Evolutionary conservation across 225 moss, liverwort and hornwort species (phyloP).

Genomic region (Pleurozium schreberi): DNA sequence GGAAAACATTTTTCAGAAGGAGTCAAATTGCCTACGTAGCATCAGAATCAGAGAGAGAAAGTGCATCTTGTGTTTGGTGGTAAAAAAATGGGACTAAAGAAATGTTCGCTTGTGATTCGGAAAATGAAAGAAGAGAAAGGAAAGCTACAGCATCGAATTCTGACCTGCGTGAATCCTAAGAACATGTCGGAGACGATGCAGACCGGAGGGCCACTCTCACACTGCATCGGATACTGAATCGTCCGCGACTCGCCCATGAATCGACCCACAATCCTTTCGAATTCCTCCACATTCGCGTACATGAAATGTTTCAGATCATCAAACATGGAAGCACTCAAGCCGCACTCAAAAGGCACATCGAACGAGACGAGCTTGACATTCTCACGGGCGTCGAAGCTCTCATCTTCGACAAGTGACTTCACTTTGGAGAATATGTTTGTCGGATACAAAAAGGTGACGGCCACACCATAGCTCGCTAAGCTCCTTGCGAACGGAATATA

Average conservation of each 20-base stretch:
- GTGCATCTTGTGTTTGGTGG: background rate
- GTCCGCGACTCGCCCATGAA: background rate
- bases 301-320: background rate
- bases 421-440: background rate
- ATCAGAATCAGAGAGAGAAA: background rate
- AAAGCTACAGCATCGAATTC: background rate
- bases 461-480: conserved; percentile 19
- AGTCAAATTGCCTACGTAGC: too few relatives aligned
- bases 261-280: background rate
- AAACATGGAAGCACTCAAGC: background rate
- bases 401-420: background rate
- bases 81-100: background rate
- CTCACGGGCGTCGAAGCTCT: conserved; percentile 13
- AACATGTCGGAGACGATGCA: conserved; percentile 55
- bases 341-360: background rate
- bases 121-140: background rate
- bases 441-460: conserved; percentile 29
- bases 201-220: conserved; percentile 4
- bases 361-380: conserved; percentile 13
- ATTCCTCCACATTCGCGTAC: background rate
- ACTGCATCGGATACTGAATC: background rate
- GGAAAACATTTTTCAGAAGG: background rate
- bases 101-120: background rate
- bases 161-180: conserved; percentile 38
- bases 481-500: conserved; percentile 3